phyloP scores from a whole-genome alignment of 768 basidiomycete species.

The Boletus coccyginus region DNA sequence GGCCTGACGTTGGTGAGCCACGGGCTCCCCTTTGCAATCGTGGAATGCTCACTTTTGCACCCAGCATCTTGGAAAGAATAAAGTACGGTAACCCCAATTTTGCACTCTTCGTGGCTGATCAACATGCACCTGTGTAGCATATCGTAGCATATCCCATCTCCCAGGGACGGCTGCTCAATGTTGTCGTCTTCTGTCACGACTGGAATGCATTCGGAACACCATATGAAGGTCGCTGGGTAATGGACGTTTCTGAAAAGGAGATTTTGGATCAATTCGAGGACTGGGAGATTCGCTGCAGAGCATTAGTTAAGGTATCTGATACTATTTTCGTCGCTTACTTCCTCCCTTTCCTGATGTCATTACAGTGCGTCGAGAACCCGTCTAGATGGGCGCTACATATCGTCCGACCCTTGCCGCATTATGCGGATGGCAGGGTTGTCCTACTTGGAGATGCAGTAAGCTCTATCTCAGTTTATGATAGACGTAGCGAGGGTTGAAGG shows the following conservation, averaged over 20 bases:
- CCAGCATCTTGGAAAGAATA: slow-evolving; percentile 26
- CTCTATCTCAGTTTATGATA: not conserved
- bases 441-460: slow-evolving; percentile 50
- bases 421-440: slow-evolving; percentile 38
- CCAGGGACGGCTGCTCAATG: slow-evolving; percentile 35
- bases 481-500: not conserved
- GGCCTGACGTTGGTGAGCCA: slow-evolving; percentile 23
- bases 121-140: slow-evolving; percentile 28
- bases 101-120: not conserved
- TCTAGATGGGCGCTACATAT: slow-evolving; percentile 44
- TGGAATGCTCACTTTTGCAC: not conserved
- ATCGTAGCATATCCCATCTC: slow-evolving; percentile 40
- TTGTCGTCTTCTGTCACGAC: slow-evolving; percentile 32
- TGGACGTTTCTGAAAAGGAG: slow-evolving; percentile 32
- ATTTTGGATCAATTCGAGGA: slow-evolving; percentile 27
- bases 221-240: slow-evolving; percentile 31
- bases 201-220: slow-evolving; percentile 27
- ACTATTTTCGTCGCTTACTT: no score
- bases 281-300: slow-evolving; percentile 18
- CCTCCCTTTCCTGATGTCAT: not conserved
- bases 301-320: slow-evolving; percentile 12
- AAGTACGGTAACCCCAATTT: slow-evolving; percentile 1
- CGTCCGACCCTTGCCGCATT: slow-evolving; percentile 39
- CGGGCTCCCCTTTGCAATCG: not conserved
- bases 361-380: slow-evolving; percentile 35